These are phyloP conservation scores for Ceratopteris richardii DNA, from an alignment of 75 land plant species.

Conservation along the genomic window DNA sequence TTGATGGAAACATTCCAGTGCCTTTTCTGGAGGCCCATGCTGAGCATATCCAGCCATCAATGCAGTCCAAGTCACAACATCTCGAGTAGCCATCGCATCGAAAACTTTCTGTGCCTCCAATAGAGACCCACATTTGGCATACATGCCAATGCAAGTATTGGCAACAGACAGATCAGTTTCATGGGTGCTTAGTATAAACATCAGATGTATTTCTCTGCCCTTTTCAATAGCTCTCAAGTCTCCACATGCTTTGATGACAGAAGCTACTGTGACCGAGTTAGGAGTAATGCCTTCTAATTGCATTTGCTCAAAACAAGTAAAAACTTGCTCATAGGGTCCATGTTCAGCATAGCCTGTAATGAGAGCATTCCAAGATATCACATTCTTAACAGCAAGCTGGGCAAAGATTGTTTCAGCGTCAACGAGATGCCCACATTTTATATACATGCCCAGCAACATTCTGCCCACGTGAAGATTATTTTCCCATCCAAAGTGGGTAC, in stretches of 20 bases:
- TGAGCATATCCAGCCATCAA: slow-evolving; percentile 34
- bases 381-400: slow-evolving; percentile 31
- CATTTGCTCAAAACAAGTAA: slow-evolving; percentile 12
- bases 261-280: slow-evolving; percentile 7
- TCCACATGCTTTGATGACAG: slow-evolving; percentile 19
- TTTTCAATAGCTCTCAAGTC: background rate
- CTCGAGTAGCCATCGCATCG: slow-evolving; percentile 18
- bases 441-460: slow-evolving; percentile 28
- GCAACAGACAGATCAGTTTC: slow-evolving; percentile 6
- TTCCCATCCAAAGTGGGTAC: background rate
- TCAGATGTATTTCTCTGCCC: slow-evolving; percentile 14
- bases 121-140: slow-evolving; percentile 47
- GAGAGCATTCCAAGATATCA: slow-evolving; percentile 13
- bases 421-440: slow-evolving; percentile 20
- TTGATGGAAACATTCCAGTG: slow-evolving; percentile 17
- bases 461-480: background rate
- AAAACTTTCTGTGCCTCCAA: slow-evolving; percentile 34
- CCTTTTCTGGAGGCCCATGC: slow-evolving; percentile 29
- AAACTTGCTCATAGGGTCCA: background rate
- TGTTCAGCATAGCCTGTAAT: slow-evolving; percentile 12
- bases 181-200: slow-evolving; percentile 6
- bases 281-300: slow-evolving; percentile 13
- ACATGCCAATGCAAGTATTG: slow-evolving; percentile 38
- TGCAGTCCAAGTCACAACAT: slow-evolving; percentile 37
- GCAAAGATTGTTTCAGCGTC: slow-evolving; percentile 34